Evolutionary conservation across 495 filamentous ascomycete species (phyloP), one percentile per base, ranked within the genome.

Genomic region (Hypoxylon trugodes): DNA sequence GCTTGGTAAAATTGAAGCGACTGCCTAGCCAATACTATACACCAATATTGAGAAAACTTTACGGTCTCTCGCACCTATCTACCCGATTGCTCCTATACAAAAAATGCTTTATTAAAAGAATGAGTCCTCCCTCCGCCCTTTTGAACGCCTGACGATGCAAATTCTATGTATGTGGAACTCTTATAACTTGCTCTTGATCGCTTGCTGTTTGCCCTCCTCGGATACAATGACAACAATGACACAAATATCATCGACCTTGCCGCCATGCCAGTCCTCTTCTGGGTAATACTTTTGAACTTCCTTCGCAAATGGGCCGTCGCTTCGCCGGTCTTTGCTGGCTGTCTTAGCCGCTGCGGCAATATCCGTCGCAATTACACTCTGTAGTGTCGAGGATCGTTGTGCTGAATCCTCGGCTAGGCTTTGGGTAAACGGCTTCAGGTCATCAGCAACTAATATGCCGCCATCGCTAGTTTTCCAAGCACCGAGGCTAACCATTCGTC

Each of bases 221-320:
- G 90, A 85, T 6, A 87, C 91, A 0, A 97, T 74, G 30, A 89
- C 82, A 9, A 92, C 87, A 36, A 97, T 75, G 4, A 89, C 88
- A 60, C 89, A 92, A 38, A 96, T 96, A 70, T 97, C 93, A 70
- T 97, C 93, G 45, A 93, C 84, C 69, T 97, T 97, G 2, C 93
- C 93, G 19, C 93, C 93, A 40, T 84, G 86, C 81, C 88, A 96
- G 35, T 84, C 81, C 72, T 96, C 92, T n/a, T 86, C 75, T 0
- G 93, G 93, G 66, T 90, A 94, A 64, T 88, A 86, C 63, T 87
- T 89, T 70, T 94, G 90, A 30, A 96, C 92, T 74, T 96, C 94
- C 72, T 89, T 95, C 7, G 95, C 92, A 73, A 98, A 98, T 24
- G 95, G 95, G 0, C 95, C 92, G 73, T 98, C 91, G 35, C 89